Percentiles rank a stretch among this genome's conserved stretches.
Conservation (phyloP, 495 filamentous ascomycete genomes). For the Oleoguttula mirabilis region DNA sequence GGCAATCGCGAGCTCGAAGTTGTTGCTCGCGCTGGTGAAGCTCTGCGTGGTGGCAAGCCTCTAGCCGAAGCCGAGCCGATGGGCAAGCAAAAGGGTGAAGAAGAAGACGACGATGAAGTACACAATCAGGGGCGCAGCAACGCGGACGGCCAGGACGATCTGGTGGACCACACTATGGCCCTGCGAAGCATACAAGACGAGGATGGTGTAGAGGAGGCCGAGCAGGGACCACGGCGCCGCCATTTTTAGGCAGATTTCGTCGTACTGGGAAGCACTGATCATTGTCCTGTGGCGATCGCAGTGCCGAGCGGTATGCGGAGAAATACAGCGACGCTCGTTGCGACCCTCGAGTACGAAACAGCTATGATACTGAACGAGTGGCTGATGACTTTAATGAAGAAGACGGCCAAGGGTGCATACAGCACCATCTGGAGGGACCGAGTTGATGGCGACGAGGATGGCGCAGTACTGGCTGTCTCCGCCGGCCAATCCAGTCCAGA, state of each 20-base stretch:
- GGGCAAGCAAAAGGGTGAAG: constrained; percentile 45
- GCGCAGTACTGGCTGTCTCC: constrained; percentile 80
- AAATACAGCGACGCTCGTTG: constrained; percentile 70
- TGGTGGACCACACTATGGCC: constrained; percentile 69
- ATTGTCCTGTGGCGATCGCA: constrained; percentile 59
- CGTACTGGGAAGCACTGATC: constrained; percentile 48
- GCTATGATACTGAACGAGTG: constrained; percentile 24
- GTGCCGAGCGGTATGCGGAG: constrained; percentile 75
- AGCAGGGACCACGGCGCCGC: constrained; percentile 64
- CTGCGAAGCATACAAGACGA: constrained; percentile 76
- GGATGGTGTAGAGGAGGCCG: constrained; percentile 73
- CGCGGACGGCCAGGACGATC: constrained; percentile 68
- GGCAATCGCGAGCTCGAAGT: constrained; percentile 88
- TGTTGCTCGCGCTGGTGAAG: constrained; percentile 91
- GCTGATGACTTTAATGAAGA: constrained; percentile 66
- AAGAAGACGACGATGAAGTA: constrained; percentile 71
- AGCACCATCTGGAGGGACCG: constrained; percentile 76
- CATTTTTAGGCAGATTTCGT: constrained; percentile 56
- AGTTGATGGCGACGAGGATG: constrained; percentile 81
- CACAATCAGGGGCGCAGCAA: constrained; percentile 65
- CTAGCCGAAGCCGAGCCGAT: constrained; percentile 58
- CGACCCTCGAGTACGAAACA: constrained; percentile 60
- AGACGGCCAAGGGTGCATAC: constrained; percentile 65
- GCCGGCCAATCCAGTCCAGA: constrained; percentile 68
- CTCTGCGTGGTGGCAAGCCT: constrained; percentile 63